Percentiles rank a stretch among this genome's conserved stretches.
Evolutionary conservation across 208 protist genomes (phyloP).

Genomic region (Wallacemonas sp.): DNA sequence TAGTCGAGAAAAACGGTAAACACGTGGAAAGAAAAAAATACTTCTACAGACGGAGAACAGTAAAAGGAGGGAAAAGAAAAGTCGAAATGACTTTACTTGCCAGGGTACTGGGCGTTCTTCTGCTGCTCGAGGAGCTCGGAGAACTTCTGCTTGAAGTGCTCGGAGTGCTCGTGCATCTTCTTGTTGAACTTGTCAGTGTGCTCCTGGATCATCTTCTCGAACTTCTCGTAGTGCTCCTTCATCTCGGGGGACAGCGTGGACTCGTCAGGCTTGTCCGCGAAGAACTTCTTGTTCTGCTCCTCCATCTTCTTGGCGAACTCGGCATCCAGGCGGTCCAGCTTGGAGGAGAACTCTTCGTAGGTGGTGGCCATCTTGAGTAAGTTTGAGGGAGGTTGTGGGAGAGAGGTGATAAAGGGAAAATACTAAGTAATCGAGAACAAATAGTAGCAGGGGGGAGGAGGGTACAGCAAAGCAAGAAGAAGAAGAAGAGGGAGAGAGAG

Average conservation of each 20-base stretch:
- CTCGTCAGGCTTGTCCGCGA: constrained; percentile 91
- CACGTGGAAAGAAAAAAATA: too few species aligned
- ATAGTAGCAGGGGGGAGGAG: background rate
- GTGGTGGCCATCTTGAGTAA: constrained; percentile 83
- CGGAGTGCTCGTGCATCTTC: constrained; percentile 92
- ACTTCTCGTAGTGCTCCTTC: constrained; percentile 94
- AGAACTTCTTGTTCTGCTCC: constrained; percentile 94
- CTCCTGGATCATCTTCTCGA: constrained; percentile 93
- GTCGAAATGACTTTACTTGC: constrained; percentile 57
- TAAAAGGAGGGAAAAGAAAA: background rate
- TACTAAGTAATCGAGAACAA: too few species aligned
- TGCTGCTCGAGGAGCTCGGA: constrained; percentile 91
- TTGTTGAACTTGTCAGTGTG: constrained; percentile 94
- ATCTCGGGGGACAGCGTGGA: constrained; percentile 89
- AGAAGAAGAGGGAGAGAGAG: background rate
- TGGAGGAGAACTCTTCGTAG: constrained; percentile 86
- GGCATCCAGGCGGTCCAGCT: constrained; percentile 91
- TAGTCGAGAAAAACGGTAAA: too few species aligned
- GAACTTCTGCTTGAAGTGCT: constrained; percentile 93
- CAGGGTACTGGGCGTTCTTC: constrained; percentile 91
- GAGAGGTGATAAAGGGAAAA: background rate
- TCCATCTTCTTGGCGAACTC: constrained; percentile 94
- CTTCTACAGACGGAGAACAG: too few species aligned
- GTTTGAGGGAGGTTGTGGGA: background rate
- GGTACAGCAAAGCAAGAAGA: background rate